phyloP scores from a whole-genome alignment of 2,329 filamentous ascomycete genomes.

The Verticillium zaregamsianum region DNA sequence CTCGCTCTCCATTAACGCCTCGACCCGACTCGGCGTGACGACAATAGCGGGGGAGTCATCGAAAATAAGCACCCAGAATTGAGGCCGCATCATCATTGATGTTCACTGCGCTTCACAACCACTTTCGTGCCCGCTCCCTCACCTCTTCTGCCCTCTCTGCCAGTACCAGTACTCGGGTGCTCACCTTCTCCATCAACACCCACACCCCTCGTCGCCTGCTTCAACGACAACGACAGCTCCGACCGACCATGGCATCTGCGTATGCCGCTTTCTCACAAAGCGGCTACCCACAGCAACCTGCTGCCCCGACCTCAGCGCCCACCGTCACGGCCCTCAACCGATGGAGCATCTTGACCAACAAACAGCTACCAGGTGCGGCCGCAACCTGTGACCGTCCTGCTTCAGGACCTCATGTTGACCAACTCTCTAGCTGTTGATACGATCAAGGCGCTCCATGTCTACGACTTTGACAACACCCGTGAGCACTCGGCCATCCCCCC shows the following conservation, averaged over 20 bases:
- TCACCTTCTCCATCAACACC: background rate
- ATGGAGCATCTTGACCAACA: conserved; percentile 72
- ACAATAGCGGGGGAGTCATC: background rate
- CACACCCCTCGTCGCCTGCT: background rate
- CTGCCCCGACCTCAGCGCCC: conserved; percentile 13
- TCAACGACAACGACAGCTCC: background rate
- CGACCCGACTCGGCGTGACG: background rate
- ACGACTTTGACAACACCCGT: conserved; percentile 98
- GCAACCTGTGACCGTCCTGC: background rate
- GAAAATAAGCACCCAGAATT: background rate
- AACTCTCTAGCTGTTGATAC: conserved; percentile 49
- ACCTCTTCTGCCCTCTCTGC: background rate
- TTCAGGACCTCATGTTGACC: conserved; percentile 10
- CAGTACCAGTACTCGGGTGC: background rate
- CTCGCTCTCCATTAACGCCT: background rate
- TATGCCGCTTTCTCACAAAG: conserved; percentile 7
- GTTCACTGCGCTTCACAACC: background rate
- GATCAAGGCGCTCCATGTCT: conserved; percentile 82
- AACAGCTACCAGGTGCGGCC: conserved; percentile 62
- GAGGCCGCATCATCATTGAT: background rate
- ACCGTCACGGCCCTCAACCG: conserved; percentile 75
- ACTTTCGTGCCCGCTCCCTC: background rate
- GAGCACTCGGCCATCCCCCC: conserved; percentile 24
- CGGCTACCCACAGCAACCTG: conserved; percentile 9
- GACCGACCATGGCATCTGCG: conserved; percentile 11